phyloP scores from a whole-genome alignment of 2,329 filamentous ascomycete genomes.

The Davidsoniella eucalypti region DNA sequence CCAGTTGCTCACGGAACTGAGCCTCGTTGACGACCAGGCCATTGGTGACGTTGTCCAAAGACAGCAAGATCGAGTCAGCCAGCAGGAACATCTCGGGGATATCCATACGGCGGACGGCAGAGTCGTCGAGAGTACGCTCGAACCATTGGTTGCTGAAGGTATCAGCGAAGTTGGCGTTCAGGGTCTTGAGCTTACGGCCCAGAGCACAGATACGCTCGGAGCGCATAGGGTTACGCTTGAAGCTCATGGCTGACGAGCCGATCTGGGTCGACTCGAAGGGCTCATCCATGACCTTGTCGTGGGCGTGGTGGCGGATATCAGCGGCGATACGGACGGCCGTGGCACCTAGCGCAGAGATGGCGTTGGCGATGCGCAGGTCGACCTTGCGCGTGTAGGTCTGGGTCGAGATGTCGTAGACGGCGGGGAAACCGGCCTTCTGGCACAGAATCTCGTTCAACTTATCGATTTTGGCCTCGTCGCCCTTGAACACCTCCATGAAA shows the following conservation, averaged over 20 bases:
- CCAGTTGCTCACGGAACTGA: constrained; percentile 49
- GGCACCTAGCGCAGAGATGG: constrained; percentile 63
- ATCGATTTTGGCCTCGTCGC: constrained; percentile 33
- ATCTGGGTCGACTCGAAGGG: constrained; percentile 70
- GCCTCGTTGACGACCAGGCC: constrained; percentile 67
- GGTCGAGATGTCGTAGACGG: constrained; percentile 39
- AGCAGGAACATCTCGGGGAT: constrained; percentile 52
- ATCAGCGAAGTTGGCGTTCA: constrained; percentile 21
- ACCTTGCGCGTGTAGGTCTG: constrained; percentile 59
- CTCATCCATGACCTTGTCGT: constrained; percentile 56
- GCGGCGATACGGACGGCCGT: constrained; percentile 54
- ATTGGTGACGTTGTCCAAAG: constrained; percentile 49
- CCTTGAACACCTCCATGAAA: constrained; percentile 27
- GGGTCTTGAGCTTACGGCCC: constrained; percentile 29
- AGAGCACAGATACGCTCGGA: constrained; percentile 30
- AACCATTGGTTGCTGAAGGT: constrained; percentile 21
- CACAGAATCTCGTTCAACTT: constrained; percentile 39
- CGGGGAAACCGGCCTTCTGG: constrained; percentile 36
- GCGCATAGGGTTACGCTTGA: constrained; percentile 33
- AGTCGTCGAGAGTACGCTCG: constrained; percentile 64
- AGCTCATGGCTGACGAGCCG: constrained; percentile 43
- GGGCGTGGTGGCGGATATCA: constrained; percentile 58
- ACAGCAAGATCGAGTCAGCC: constrained; percentile 51
- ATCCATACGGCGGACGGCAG: constrained; percentile 45
- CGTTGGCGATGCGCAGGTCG: constrained; percentile 61